Percentiles rank a stretch among this genome's conserved stretches.
These are phyloP conservation scores for Aspergillus biplanus DNA, from an alignment of 495 filamentous ascomycete species.

Conservation along the genomic window DNA sequence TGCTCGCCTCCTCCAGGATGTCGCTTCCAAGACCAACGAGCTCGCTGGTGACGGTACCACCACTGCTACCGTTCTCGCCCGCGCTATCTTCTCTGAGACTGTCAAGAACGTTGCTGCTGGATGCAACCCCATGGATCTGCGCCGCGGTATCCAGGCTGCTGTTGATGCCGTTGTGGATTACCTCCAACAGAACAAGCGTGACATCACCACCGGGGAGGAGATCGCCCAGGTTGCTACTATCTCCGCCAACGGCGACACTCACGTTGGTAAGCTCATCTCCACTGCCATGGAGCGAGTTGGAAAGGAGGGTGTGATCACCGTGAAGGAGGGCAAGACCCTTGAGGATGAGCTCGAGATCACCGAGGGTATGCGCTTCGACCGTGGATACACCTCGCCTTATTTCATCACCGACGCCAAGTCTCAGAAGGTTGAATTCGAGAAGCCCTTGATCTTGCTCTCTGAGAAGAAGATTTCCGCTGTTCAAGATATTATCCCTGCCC, in stretches of 20 bases:
- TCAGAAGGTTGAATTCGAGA: constrained; percentile 99
- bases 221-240: constrained; percentile 98
- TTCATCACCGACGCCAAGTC: constrained; percentile 99
- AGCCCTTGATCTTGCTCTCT: constrained; percentile 95
- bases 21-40: constrained; percentile 99
- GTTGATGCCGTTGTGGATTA: constrained; percentile 94
- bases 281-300: constrained; percentile 99
- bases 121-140: constrained; percentile 99
- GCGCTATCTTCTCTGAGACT: constrained; percentile 99
- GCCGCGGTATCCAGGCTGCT: constrained; percentile 93
- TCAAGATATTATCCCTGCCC: constrained; percentile 96
- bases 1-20: constrained; percentile 93
- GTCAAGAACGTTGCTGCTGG: constrained; percentile 99
- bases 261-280: constrained; percentile 94
- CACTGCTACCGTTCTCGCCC: constrained; percentile 93
- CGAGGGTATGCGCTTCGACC: constrained; percentile 99
- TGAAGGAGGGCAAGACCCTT: constrained; percentile 99
- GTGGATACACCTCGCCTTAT: constrained; percentile 97
- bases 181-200: constrained; percentile 89
- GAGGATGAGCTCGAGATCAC: constrained; percentile 98
- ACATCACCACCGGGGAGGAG: constrained; percentile 96
- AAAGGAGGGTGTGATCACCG: constrained; percentile 99
- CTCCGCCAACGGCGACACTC: constrained; percentile 92
- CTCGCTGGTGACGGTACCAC: constrained; percentile 98
- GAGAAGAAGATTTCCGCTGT: constrained; percentile 99